These are phyloP conservation scores for Thraustochytrium striatum DNA, from an alignment of 352 stramenopile species.

Conservation along the genomic window DNA sequence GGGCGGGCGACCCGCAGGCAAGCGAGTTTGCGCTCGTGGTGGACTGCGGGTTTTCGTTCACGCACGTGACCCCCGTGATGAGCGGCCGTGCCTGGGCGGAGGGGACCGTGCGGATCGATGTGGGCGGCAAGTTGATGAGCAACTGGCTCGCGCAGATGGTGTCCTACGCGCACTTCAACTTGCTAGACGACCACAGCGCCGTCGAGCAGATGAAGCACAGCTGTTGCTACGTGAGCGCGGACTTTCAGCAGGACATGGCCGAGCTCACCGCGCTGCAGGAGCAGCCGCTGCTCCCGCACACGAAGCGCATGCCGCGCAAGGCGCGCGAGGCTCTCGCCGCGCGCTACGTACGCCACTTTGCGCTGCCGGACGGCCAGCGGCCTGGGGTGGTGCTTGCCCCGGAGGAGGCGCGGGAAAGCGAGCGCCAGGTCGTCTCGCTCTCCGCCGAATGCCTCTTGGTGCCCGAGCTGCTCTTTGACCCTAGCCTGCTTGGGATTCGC, in stretches of 20 bases:
- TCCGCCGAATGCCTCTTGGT: conserved; percentile 77
- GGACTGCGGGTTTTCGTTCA: conserved; percentile 91
- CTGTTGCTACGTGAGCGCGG: conserved; percentile 77
- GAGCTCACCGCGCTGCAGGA: background rate
- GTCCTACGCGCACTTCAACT: conserved; percentile 90
- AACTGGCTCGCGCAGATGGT: conserved; percentile 94
- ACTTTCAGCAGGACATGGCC: conserved; percentile 71
- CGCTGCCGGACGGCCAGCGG: conserved; percentile 69
- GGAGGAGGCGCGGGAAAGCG: background rate
- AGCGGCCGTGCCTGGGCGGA: conserved; percentile 52
- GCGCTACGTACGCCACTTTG: conserved; percentile 61
- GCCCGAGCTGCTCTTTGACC: conserved; percentile 80
- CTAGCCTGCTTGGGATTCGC: conserved; percentile 74
- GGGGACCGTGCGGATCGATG: conserved; percentile 70
- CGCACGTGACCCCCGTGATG: conserved; percentile 84
- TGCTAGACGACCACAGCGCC: conserved; percentile 83
- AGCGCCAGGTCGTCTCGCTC: conserved; percentile 68
- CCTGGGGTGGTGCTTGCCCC: conserved; percentile 59
- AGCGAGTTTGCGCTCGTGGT: conserved; percentile 68
- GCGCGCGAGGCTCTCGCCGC: background rate
- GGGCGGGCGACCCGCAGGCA: conserved; percentile 50
- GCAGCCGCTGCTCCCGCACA: background rate
- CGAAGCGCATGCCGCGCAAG: background rate
- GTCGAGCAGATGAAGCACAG: conserved; percentile 71
- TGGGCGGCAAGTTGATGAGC: conserved; percentile 90